Conservation (phyloP, 1,139 yeast species). For the Geotrichum citri-aurantii region DNA sequence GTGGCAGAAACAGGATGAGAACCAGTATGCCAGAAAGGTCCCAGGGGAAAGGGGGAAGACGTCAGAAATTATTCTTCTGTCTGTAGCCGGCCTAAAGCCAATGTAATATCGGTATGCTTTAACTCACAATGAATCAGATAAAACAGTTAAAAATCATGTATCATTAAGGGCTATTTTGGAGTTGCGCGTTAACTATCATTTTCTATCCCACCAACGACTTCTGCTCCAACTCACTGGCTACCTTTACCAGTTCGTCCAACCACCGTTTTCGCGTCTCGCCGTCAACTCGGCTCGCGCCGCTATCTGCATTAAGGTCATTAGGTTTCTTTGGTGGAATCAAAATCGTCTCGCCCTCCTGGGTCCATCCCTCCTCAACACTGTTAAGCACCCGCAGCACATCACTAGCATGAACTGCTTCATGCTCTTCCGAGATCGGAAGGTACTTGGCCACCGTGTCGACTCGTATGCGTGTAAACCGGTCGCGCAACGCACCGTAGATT, state of each 20-base stretch:
- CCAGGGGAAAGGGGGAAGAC: too few species aligned
- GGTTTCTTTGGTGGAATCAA: slow-evolving; percentile 7
- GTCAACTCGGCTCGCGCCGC: neutral
- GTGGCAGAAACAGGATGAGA: neutral
- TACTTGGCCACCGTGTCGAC: slow-evolving; percentile 7
- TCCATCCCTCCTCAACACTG: slow-evolving; percentile 11
- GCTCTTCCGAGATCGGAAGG: slow-evolving; percentile 7
- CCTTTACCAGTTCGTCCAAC: slow-evolving; percentile 9
- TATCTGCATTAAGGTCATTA: neutral
- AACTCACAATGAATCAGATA: neutral
- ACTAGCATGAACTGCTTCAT: neutral
- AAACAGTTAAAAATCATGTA: neutral
- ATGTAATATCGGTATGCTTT: too few species aligned
- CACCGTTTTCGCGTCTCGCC: neutral
- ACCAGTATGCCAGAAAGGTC: too few species aligned
- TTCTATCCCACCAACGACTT: neutral
- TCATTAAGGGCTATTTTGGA: neutral
- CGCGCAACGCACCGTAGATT: slow-evolving; percentile 11
- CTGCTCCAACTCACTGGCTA: slow-evolving; percentile 9
- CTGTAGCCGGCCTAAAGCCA: too few species aligned
- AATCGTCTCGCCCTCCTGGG: neutral
- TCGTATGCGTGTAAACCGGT: slow-evolving; percentile 5
- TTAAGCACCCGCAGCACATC: slow-evolving; percentile 11
- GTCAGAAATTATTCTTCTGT: too few species aligned
- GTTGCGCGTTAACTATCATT: neutral